phyloP scores from a whole-genome alignment of 495 filamentous ascomycete species.

The Recurvomyces mirabilis region DNA sequence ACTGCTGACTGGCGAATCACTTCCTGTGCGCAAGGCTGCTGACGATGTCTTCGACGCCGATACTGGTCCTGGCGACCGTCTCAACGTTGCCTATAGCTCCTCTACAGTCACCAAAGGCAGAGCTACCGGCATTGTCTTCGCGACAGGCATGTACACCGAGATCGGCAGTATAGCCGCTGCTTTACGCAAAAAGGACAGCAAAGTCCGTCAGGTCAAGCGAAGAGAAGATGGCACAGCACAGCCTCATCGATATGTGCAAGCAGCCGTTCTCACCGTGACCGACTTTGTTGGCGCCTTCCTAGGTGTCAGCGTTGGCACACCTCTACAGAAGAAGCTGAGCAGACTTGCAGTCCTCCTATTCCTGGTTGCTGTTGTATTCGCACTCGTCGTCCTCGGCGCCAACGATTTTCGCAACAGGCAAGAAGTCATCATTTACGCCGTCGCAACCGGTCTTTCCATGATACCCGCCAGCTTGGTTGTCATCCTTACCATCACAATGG shows the following conservation, averaged over 20 bases:
- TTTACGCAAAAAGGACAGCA: conserved; percentile 31
- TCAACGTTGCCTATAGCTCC: conserved; percentile 61
- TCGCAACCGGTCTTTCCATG: conserved; percentile 37
- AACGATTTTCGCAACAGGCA: conserved; percentile 49
- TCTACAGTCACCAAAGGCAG: conserved; percentile 63
- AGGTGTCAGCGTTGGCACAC: conserved; percentile 43
- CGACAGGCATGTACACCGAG: conserved; percentile 60
- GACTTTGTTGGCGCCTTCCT: conserved; percentile 54
- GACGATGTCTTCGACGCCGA: conserved; percentile 29
- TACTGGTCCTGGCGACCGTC: conserved; percentile 54
- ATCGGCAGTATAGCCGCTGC: conserved; percentile 60
- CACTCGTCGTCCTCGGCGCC: conserved; percentile 56
- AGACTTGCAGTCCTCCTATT: conserved; percentile 61
- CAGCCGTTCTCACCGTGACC: conserved; percentile 51
- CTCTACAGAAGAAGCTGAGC: conserved; percentile 59
- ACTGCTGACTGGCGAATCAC: conserved; percentile 62
- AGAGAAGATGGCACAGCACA: conserved; percentile 23
- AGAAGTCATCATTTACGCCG: conserved; percentile 62
- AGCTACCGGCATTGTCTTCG: conserved; percentile 55
- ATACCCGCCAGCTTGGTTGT: conserved; percentile 54
- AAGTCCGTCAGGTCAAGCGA: conserved; percentile 34
- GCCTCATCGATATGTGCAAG: conserved; percentile 55
- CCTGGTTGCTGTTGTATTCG: conserved; percentile 55
- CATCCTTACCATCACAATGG: conserved; percentile 4
- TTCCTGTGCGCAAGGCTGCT: conserved; percentile 52